Evolutionary conservation across 257 asterid genomes (phyloP).

Genomic region (Voacanga thouarsii): DNA sequence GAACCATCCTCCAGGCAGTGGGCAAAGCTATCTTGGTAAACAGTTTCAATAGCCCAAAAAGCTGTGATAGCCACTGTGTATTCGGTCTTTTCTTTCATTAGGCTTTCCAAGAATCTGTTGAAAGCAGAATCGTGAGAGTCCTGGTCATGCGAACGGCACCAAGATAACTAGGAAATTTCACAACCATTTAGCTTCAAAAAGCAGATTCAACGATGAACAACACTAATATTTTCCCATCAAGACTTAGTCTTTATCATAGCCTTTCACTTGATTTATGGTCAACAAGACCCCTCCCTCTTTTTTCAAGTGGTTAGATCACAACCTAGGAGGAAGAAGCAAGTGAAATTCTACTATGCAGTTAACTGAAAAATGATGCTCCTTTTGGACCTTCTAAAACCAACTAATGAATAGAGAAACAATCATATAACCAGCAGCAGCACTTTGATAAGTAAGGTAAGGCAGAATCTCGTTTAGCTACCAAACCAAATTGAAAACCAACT

Average conservation of each 20-base stretch:
- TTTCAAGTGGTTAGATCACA: too few relatives aligned
- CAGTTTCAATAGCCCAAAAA: slow-evolving; percentile 79
- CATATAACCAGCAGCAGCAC: neutral
- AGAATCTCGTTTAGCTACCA: too few relatives aligned
- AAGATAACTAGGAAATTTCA: neutral
- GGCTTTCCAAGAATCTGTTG: slow-evolving; percentile 58
- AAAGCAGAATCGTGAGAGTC: neutral
- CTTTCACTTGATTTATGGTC: neutral
- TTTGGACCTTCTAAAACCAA: neutral
- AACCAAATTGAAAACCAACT: neutral
- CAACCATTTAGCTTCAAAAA: neutral
- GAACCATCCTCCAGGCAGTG: slow-evolving; percentile 66
- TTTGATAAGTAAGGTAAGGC: too few relatives aligned
- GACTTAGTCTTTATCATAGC: neutral
- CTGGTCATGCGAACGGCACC: neutral
- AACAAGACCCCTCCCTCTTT: neutral
- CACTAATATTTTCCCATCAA: neutral
- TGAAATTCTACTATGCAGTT: neutral
- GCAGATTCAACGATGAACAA: neutral
- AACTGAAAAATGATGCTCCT: neutral
- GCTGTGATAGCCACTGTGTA: slow-evolving; percentile 60
- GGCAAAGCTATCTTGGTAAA: slow-evolving; percentile 84
- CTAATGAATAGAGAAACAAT: neutral
- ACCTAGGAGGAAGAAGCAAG: neutral
- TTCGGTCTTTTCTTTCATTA: slow-evolving; percentile 56